phyloP scores from a whole-genome alignment of 177 flowering plant genomes.

The Vitis hybrid region DNA sequence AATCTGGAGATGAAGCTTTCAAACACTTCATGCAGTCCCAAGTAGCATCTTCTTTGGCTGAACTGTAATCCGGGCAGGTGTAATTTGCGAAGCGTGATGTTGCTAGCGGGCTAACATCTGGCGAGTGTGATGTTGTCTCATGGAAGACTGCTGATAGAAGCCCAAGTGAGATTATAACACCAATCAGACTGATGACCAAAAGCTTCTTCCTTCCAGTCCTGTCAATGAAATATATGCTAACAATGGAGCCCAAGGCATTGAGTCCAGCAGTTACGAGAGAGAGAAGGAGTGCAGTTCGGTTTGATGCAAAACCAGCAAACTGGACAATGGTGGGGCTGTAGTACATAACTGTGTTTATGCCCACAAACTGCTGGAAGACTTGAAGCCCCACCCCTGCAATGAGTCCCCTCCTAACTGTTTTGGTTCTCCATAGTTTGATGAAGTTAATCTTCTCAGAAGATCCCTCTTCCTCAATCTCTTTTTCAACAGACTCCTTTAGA shows the following conservation, averaged over 20 bases:
- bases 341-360: conserved; percentile 81
- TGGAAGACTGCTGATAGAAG: conserved; percentile 54
- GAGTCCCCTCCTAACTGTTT: conserved; percentile 58
- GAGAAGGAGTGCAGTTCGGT: conserved; percentile 63
- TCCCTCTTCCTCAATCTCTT: conserved; percentile 44
- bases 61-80: conserved; percentile 51
- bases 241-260: conserved; percentile 60
- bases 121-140: conserved; percentile 48
- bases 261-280: conserved; percentile 65
- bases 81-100: conserved; percentile 30
- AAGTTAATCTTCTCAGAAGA: conserved; percentile 40
- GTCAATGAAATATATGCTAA: conserved; percentile 64
- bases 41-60: conserved; percentile 11
- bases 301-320: conserved; percentile 65
- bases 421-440: conserved; percentile 40
- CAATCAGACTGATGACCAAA: conserved; percentile 46
- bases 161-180: conserved; percentile 48
- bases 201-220: conserved; percentile 70
- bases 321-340: conserved; percentile 75
- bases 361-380: conserved; percentile 72
- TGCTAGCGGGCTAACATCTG: conserved; percentile 30
- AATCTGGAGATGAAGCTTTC: conserved; percentile 54
- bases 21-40: conserved; percentile 75
- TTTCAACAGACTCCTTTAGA: conserved; percentile 48
- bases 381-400: conserved; percentile 68